Evolutionary conservation across 495 filamentous ascomycete species (phyloP).

Genomic region (Cairneyella variabilis): DNA sequence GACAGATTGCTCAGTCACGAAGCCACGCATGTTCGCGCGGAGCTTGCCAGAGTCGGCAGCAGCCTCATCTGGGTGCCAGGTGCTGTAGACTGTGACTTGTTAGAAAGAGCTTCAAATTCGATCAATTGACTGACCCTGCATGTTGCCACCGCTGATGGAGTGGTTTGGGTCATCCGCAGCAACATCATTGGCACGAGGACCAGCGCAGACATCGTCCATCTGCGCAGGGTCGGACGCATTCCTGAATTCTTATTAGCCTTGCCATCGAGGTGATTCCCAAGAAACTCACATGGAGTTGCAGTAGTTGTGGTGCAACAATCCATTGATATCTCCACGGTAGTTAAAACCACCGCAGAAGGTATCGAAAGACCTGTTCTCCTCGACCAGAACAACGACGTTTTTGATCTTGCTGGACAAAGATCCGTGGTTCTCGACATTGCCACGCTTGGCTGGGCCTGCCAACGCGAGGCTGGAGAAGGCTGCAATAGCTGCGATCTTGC

Average conservation of each 20-base stretch:
- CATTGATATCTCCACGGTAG: slow-evolving; percentile 20
- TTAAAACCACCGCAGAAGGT: slow-evolving; percentile 30
- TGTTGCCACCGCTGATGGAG: slow-evolving; percentile 46
- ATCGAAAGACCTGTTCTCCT: slow-evolving; percentile 33
- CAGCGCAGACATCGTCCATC: slow-evolving; percentile 36
- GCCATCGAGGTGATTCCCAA: background rate
- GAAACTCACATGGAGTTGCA: slow-evolving; percentile 26
- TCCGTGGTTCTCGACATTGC: background rate
- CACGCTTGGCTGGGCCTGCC: slow-evolving; percentile 9
- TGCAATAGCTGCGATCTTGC: slow-evolving; percentile 8
- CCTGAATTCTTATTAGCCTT: slow-evolving; percentile 18
- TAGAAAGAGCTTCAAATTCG: background rate
- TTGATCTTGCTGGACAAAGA: slow-evolving; percentile 28
- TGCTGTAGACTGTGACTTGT: slow-evolving; percentile 34
- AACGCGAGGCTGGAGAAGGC: slow-evolving; percentile 15
- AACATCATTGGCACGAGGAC: slow-evolving; percentile 39
- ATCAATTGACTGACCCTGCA: slow-evolving; percentile 31
- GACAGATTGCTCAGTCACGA: slow-evolving; percentile 45
- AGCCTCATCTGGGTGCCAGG: slow-evolving; percentile 37
- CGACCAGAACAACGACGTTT: slow-evolving; percentile 33
- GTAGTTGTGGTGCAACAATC: slow-evolving; percentile 23
- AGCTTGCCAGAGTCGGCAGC: slow-evolving; percentile 25
- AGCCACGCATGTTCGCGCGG: slow-evolving; percentile 39
- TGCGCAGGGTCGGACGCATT: slow-evolving; percentile 36
- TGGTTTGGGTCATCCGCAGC: slow-evolving; percentile 47